phyloP scores from a whole-genome alignment of 306 rosid genomes.

The Lathyrus oleraceus region DNA sequence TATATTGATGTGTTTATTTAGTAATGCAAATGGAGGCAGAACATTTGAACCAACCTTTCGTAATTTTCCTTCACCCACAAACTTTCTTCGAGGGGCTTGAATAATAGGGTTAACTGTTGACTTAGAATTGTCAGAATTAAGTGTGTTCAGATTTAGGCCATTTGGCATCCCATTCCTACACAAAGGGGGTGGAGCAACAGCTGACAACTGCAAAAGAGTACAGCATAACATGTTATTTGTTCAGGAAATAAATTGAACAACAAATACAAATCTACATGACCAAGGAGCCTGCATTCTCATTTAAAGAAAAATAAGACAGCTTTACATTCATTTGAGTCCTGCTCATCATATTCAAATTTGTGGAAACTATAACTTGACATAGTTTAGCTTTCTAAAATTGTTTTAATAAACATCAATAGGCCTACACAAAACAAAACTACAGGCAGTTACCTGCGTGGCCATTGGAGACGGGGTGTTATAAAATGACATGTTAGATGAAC shows the following conservation, averaged over 20 bases:
- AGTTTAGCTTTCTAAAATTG: slow-evolving; percentile 18
- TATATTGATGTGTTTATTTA: slow-evolving; percentile 1
- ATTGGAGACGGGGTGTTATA: slow-evolving; percentile 92
- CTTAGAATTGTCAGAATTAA: slow-evolving; percentile 68
- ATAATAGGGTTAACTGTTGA: slow-evolving; percentile 71
- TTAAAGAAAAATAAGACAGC: not conserved
- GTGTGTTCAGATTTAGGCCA: slow-evolving; percentile 60
- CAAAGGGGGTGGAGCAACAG: slow-evolving; percentile 81
- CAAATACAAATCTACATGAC: slow-evolving; percentile 3
- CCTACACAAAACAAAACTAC: slow-evolving; percentile 22
- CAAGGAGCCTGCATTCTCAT: slow-evolving; percentile 21
- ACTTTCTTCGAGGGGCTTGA: slow-evolving; percentile 91
- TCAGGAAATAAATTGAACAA: slow-evolving; percentile 1
- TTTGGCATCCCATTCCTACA: slow-evolving; percentile 72
- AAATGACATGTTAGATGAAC: slow-evolving; percentile 63
- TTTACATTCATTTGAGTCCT: slow-evolving; percentile 12
- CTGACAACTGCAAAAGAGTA: slow-evolving; percentile 69
- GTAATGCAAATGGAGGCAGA: slow-evolving; percentile 23
- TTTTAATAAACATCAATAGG: not conserved
- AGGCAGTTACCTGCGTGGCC: slow-evolving; percentile 63
- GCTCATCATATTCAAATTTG: slow-evolving; percentile 10
- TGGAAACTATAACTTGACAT: slow-evolving; percentile 18
- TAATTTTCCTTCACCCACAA: slow-evolving; percentile 93
- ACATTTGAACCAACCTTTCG: slow-evolving; percentile 62
- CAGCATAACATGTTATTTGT: slow-evolving; percentile 14